A percentile compares a stretch with the other conserved stretches of the same genome.
phyloP scores from a whole-genome alignment of 169 alveolate species.

The Plasmodium inui region DNA sequence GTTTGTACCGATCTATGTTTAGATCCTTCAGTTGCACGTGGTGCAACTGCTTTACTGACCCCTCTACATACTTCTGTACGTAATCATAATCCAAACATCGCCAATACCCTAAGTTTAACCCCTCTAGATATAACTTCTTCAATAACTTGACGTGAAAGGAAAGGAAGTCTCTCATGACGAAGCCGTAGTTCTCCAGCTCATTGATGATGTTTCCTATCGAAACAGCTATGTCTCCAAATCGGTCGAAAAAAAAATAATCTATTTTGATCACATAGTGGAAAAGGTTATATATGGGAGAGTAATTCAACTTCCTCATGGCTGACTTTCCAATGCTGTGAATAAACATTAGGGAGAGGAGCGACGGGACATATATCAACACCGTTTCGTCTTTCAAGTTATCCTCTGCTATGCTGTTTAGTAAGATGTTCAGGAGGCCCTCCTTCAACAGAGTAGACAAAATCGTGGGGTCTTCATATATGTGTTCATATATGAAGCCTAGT shows the following conservation, averaged over 20 bases:
- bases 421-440: conserved; percentile 79
- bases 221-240: conserved; percentile 87
- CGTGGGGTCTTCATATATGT: conserved; percentile 84
- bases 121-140: conserved; percentile 50
- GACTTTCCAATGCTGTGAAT: conserved; percentile 83
- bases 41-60: conserved; percentile 6
- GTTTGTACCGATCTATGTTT: conserved; percentile 55
- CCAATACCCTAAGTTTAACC: conserved; percentile 60
- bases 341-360: conserved; percentile 79
- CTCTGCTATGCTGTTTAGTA: conserved; percentile 79
- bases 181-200: conserved; percentile 72
- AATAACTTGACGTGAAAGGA: conserved; percentile 47
- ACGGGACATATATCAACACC: conserved; percentile 79
- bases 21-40: conserved; percentile 48
- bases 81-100: conserved; percentile 52
- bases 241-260: conserved; percentile 84
- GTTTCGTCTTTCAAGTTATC: conserved; percentile 83
- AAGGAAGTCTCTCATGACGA: conserved; percentile 49
- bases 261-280: conserved; percentile 78
- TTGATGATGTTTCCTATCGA: conserved; percentile 79
- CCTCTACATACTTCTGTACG: conserved; percentile 61
- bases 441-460: conserved; percentile 79
- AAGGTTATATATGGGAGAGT: conserved; percentile 77
- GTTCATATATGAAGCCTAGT: conserved; percentile 81
- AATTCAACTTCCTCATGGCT: conserved; percentile 77